These are phyloP conservation scores for Sphagnum tenellum DNA, from an alignment of 225 moss, liverwort and hornwort genomes.

Conservation along the genomic window DNA sequence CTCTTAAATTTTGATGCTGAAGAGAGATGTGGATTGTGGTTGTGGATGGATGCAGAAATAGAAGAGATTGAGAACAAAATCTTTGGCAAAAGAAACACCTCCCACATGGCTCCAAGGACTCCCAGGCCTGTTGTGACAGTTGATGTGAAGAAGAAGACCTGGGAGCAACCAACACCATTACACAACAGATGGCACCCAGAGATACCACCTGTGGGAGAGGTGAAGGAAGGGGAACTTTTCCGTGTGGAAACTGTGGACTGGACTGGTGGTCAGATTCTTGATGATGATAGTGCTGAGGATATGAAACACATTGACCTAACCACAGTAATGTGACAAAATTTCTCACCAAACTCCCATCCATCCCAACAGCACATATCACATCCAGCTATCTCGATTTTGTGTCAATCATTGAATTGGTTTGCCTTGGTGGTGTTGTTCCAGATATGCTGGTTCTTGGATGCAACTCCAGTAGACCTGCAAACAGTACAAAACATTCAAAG, in stretches of 20 bases:
- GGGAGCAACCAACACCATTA: conserved; percentile 56
- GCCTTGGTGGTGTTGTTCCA: too few relatives aligned
- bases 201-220: conserved; percentile 52
- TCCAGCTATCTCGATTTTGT: too few relatives aligned
- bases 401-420: too few relatives aligned
- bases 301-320: conserved; percentile 71
- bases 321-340: conserved; percentile 12
- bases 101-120: conserved; percentile 57
- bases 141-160: conserved; percentile 53
- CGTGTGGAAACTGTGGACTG: conserved; percentile 84
- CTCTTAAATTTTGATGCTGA: too few relatives aligned
- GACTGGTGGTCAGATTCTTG: conserved; percentile 68
- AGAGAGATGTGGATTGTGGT: too few relatives aligned
- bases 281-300: conserved; percentile 82
- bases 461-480: too few relatives aligned
- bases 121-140: conserved; percentile 54
- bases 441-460: too few relatives aligned
- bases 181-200: conserved; percentile 92
- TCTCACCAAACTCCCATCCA: not conserved
- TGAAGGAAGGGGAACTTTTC: conserved; percentile 67
- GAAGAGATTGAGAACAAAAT: too few relatives aligned
- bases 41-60: too few relatives aligned
- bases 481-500: too few relatives aligned
- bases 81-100: not conserved
- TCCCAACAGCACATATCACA: too few relatives aligned